Conservation (phyloP, 169 alveolate species). For the Besnoitia besnoiti region DNA sequence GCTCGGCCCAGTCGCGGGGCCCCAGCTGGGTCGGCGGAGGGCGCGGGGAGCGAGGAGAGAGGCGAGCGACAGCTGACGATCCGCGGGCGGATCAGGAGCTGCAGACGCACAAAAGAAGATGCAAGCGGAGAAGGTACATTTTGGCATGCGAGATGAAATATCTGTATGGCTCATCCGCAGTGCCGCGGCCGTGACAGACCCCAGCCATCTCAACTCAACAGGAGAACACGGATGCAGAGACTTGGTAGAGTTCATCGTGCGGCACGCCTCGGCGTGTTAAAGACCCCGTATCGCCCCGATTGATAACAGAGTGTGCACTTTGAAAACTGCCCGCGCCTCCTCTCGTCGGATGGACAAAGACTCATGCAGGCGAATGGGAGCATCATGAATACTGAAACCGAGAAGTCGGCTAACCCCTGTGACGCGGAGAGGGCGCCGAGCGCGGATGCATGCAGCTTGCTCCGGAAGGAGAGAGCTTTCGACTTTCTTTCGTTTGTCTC, state of each 20-base stretch:
- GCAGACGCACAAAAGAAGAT: background rate
- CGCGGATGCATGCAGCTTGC: background rate
- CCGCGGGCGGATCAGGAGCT: constrained; percentile 38
- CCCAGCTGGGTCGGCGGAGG: background rate
- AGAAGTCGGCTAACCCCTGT: background rate
- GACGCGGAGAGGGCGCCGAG: background rate
- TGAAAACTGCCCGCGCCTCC: no score
- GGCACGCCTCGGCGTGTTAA: no score
- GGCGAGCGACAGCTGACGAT: background rate
- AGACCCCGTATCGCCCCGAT: no score
- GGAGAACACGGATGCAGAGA: background rate
- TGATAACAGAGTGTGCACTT: no score
- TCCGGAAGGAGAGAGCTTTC: background rate
- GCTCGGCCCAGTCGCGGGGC: background rate
- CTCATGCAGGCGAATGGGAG: no score
- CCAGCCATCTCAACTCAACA: background rate
- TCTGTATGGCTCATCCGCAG: no score
- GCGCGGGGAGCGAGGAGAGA: background rate
- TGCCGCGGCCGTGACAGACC: no score
- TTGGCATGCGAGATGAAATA: no score
- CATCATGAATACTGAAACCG: background rate
- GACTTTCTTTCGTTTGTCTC: no score
- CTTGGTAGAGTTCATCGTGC: no score
- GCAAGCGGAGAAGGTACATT: background rate
- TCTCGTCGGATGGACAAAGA: no score